Evolutionary conservation across 768 basidiomycete genomes (phyloP).

Genomic region (Pisolithus marmoratus): DNA sequence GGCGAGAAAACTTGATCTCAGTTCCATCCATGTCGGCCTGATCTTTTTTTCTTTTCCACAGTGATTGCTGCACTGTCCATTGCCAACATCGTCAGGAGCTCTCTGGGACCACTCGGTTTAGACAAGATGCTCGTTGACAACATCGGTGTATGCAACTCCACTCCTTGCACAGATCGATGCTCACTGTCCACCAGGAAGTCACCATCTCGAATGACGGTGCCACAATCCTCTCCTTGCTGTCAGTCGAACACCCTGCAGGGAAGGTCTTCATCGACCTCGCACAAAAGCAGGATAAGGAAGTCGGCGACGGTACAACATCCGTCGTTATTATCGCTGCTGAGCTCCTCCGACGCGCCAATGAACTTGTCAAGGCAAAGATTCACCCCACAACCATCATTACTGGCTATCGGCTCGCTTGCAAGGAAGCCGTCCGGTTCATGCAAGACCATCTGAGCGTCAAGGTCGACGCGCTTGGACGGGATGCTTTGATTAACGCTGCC

Average conservation of each 20-base stretch:
- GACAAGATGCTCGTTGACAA: constrained; percentile 99
- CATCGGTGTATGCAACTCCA: constrained; percentile 69
- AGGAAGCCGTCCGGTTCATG: constrained; percentile 97
- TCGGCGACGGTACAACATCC: constrained; percentile 98
- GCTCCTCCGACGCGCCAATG: constrained; percentile 91
- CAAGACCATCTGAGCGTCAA: constrained; percentile 95
- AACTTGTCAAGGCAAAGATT: constrained; percentile 96
- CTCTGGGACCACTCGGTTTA: constrained; percentile 88
- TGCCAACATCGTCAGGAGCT: constrained; percentile 96
- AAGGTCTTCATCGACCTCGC: constrained; percentile 97
- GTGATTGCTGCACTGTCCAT: constrained; percentile 95
- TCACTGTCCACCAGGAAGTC: constrained; percentile 65
- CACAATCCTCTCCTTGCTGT: constrained; percentile 90
- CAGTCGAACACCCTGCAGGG: constrained; percentile 95
- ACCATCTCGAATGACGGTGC: constrained; percentile 99
- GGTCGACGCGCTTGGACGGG: constrained; percentile 86
- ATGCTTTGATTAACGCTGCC: constrained; percentile 90
- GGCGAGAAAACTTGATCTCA: constrained; percentile 41
- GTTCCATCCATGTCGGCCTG: neutral
- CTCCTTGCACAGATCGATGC: neutral
- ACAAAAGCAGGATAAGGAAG: constrained; percentile 99
- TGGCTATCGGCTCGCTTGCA: constrained; percentile 93
- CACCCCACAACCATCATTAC: constrained; percentile 99
- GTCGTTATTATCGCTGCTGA: constrained; percentile 99
- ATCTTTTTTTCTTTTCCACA: constrained; percentile 27